Evolutionary conservation across 176 grass and related monocot species (phyloP).

Genomic region (Zoysia japonica): DNA sequence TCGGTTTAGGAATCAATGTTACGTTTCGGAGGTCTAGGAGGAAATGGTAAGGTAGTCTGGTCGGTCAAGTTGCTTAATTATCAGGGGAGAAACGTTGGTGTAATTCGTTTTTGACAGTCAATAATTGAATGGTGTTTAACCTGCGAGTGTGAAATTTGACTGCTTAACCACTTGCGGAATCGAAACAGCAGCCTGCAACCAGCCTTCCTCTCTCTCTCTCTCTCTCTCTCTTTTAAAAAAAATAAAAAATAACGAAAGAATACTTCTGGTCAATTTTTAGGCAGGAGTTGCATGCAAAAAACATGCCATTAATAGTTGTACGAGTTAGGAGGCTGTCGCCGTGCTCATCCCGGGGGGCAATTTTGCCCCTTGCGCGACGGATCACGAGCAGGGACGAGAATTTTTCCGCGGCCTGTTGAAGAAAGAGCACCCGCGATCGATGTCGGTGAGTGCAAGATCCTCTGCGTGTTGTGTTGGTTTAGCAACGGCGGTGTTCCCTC

Average conservation of each 20-base stretch:
- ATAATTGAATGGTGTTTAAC: background rate
- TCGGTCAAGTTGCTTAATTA: background rate
- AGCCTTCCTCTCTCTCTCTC: no score
- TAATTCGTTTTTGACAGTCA: constrained; percentile 16
- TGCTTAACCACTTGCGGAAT: no score
- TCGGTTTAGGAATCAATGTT: constrained; percentile 23
- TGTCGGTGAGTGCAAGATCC: constrained; percentile 58
- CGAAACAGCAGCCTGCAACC: no score
- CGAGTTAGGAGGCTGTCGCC: no score
- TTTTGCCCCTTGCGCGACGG: constrained; percentile 39
- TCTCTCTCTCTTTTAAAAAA: no score
- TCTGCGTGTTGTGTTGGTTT: background rate
- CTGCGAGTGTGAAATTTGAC: background rate
- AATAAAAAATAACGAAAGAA: no score
- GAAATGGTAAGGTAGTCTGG: background rate
- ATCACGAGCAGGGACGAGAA: constrained; percentile 45
- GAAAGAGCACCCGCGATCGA: constrained; percentile 30
- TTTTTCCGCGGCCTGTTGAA: constrained; percentile 30
- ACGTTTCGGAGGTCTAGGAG: constrained; percentile 2
- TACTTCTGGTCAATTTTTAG: no score
- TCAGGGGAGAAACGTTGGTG: background rate
- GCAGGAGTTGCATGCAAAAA: no score
- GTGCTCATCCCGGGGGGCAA: constrained; percentile 31
- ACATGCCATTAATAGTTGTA: no score
- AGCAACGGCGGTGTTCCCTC: no score